Evolutionary conservation across 306 rosid genomes (phyloP).

Genomic region (Quercus berberidifolia): DNA sequence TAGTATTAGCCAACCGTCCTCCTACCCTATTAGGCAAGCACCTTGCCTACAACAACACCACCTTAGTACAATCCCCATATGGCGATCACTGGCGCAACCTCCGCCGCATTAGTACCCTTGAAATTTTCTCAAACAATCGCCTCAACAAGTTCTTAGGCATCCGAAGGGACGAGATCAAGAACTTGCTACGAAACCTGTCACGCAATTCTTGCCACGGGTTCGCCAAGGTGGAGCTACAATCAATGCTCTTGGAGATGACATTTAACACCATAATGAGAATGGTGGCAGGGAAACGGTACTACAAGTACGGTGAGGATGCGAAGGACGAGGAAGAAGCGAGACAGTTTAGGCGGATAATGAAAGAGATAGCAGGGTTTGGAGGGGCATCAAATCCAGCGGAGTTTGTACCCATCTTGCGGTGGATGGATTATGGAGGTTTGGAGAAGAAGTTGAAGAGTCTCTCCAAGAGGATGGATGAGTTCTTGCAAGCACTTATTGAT

Average conservation of each 20-base stretch:
- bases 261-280: constrained; percentile 59
- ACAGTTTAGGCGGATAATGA: constrained; percentile 30
- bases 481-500: constrained; percentile 19
- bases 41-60: constrained; percentile 40
- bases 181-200: constrained; percentile 26
- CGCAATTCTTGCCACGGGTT: not conserved
- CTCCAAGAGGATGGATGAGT: constrained; percentile 25
- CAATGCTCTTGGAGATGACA: constrained; percentile 38
- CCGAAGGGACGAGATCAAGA: constrained; percentile 41
- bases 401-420: constrained; percentile 40
- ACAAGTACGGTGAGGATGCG: constrained; percentile 23
- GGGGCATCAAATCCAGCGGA: constrained; percentile 32
- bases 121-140: constrained; percentile 47
- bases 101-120: constrained; percentile 59
- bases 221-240: constrained; percentile 30
- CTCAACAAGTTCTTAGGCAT: constrained; percentile 22
- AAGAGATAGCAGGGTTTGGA: constrained; percentile 10
- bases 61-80: constrained; percentile 23
- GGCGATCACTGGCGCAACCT: constrained; percentile 85
- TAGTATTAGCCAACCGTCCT: constrained; percentile 51
- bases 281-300: constrained; percentile 69
- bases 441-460: constrained; percentile 10
- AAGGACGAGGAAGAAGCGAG: constrained; percentile 37
- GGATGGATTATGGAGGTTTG: constrained; percentile 24
- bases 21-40: constrained; percentile 24